Percentiles rank a stretch among this genome's conserved stretches.
These are phyloP conservation scores for Penicillium herquei DNA, from an alignment of 495 filamentous ascomycete species.

Conservation along the genomic window DNA sequence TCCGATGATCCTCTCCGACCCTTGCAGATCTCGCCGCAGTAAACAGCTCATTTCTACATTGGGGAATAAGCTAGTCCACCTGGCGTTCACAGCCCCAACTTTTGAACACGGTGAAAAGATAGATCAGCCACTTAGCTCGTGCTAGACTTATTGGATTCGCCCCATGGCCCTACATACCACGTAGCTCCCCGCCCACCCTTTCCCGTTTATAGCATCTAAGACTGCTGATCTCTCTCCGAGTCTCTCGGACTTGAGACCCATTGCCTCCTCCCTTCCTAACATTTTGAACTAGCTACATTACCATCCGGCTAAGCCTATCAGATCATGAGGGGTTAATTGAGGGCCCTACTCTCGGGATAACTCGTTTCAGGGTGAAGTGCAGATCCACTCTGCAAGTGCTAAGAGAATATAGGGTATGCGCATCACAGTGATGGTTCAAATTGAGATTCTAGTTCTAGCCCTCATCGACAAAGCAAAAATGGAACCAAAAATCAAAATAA, in stretches of 20 bases:
- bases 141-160: not conserved
- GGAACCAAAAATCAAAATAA: no score
- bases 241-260: not conserved
- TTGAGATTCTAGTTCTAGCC: no score
- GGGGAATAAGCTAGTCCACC: not conserved
- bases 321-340: no score
- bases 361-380: no score
- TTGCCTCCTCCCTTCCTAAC: no score
- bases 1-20: not conserved
- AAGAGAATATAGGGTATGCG: no score
- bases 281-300: no score
- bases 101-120: not conserved
- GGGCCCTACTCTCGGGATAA: no score
- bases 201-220: not conserved
- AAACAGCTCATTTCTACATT: constrained; percentile 1
- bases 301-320: no score
- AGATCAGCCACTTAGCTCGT: not conserved
- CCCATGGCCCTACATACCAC: not conserved
- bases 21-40: not conserved
- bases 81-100: constrained; percentile 1
- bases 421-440: no score
- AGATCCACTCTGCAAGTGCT: no score
- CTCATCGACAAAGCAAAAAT: no score
- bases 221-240: not conserved
- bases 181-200: not conserved